Evolutionary conservation across 805 yeast species (phyloP).

Genomic region (Candida pseudofarinosa): DNA sequence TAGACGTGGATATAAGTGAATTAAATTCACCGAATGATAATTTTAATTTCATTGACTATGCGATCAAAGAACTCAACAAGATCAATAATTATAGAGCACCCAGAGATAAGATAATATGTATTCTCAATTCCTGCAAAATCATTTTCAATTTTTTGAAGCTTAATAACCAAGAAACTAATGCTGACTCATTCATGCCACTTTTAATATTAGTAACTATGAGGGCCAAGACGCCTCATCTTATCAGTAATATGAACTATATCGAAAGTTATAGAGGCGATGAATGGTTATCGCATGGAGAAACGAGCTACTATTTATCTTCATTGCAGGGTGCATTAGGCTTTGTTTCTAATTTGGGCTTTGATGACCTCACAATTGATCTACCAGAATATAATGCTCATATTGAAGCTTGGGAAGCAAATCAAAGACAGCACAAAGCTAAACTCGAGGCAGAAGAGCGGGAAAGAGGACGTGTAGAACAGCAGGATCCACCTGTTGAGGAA

Average conservation of each 20-base stretch:
- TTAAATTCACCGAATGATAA: slow-evolving; percentile 37
- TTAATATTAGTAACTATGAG: slow-evolving; percentile 74
- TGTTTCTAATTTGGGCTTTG: slow-evolving; percentile 55
- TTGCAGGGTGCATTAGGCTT: slow-evolving; percentile 84
- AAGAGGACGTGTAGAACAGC: slow-evolving; percentile 2
- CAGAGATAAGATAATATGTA: slow-evolving; percentile 87
- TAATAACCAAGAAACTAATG: slow-evolving; percentile 68
- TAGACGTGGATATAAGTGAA: slow-evolving; percentile 58
- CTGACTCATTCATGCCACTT: slow-evolving; percentile 91
- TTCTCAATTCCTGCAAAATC: slow-evolving; percentile 87
- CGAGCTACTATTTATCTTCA: slow-evolving; percentile 88
- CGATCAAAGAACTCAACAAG: slow-evolving; percentile 70
- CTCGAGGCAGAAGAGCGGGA: slow-evolving; percentile 1
- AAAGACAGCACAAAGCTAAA: slow-evolving; percentile 15
- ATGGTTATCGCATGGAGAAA: slow-evolving; percentile 75
- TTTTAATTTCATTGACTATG: slow-evolving; percentile 49
- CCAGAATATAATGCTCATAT: slow-evolving; percentile 55
- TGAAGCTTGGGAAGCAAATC: slow-evolving; percentile 46
- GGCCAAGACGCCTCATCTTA: slow-evolving; percentile 59
- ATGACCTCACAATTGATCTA: slow-evolving; percentile 57
- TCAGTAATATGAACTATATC: slow-evolving; percentile 78
- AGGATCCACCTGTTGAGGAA: slow-evolving; percentile 6
- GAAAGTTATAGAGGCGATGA: slow-evolving; percentile 77
- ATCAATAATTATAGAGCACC: slow-evolving; percentile 87
- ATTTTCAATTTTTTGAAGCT: slow-evolving; percentile 82